Conservation (phyloP, 2,329 filamentous ascomycete species). For the Lachnellula hyalina region DNA sequence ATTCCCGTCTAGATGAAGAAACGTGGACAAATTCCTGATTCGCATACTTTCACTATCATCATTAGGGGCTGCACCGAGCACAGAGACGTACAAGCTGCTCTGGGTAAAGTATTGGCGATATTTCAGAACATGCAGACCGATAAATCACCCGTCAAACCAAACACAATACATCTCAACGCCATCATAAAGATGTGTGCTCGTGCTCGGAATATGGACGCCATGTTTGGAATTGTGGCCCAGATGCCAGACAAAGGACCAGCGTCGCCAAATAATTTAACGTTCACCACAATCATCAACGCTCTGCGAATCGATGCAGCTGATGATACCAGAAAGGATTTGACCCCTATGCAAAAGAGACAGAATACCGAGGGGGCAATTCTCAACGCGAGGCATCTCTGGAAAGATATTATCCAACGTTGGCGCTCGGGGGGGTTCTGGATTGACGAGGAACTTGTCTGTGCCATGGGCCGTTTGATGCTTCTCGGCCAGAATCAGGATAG, state of each 20-base stretch:
- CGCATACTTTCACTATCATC: slow-evolving; percentile 77
- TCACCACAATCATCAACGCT: slow-evolving; percentile 76
- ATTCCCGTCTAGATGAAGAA: slow-evolving; percentile 77
- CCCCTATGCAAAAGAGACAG: slow-evolving; percentile 26
- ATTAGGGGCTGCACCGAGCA: slow-evolving; percentile 68
- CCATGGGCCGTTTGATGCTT: slow-evolving; percentile 76
- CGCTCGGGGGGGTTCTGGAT: slow-evolving; percentile 61
- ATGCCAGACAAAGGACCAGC: slow-evolving; percentile 59
- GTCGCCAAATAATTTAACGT: slow-evolving; percentile 67
- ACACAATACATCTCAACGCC: slow-evolving; percentile 81
- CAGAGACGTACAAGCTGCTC: slow-evolving; percentile 50
- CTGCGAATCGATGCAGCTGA: slow-evolving; percentile 47
- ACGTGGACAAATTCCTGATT: slow-evolving; percentile 71
- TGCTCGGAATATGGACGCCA: slow-evolving; percentile 68
- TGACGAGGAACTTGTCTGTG: slow-evolving; percentile 72
- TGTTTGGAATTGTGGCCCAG: slow-evolving; percentile 72
- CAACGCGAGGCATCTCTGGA: slow-evolving; percentile 73
- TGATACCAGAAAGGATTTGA: slow-evolving; percentile 22
- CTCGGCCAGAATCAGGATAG: slow-evolving; percentile 58
- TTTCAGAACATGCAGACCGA: slow-evolving; percentile 69
- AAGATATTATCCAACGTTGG: slow-evolving; percentile 75
- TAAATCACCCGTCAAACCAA: slow-evolving; percentile 60
- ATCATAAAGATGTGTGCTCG: slow-evolving; percentile 76
- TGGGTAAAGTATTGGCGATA: slow-evolving; percentile 65
- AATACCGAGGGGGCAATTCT: slow-evolving; percentile 46